Base-by-base conservation (phyloP, 2,329 filamentous ascomycete genomes). In the Cercospora zeina region DNA sequence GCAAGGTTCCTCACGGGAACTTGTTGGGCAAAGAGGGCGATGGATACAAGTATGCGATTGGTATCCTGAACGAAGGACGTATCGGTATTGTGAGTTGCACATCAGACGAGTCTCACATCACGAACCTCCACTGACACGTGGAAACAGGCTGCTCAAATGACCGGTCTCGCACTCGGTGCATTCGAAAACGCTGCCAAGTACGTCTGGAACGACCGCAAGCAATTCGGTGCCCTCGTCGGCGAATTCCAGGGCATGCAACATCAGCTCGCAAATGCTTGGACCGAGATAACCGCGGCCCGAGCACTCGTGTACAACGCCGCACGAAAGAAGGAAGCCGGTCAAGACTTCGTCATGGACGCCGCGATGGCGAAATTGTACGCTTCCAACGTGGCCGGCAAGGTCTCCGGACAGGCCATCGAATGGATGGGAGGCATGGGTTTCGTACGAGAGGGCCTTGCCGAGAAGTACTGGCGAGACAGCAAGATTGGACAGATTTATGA, bases 381-480 rank as follows among this genome's bases (percentile, higher is more conserved):
- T 2, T 95, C 90, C 4, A 95, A 99, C 79, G 91, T 99, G 33
- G 95, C 95, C 0, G 90, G 90, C 19, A 87, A 86, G 59, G 93
- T 99, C 19, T 89, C 89, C 59, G 87, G 93, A 6, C 84, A 89
- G 54, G 95, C 93, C 0, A 87, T 99, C 30, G 95, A 99, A 80
- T 99, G 95, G 95, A 97, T 97, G 93, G 95, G 95, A 53, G 95
- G 95, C 47, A 97, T 99, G 95, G 95, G 95, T 50, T 99, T 99
- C 72, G 95, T 99, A 14, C 83, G 95, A 49, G 95, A 99, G 77
- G 95, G 95, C 0, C 87, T 96, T 62, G 95, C 95, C 0, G 95
- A 99, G 86, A 99, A 99, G 86, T 97, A 89, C 81, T 99, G 89
- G 84, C 84, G 95, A 51, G 95, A 99, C 77, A 95, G 90, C 83